Base-by-base conservation (phyloP, 2,329 filamentous ascomycete species). In the Pestalotiopsis sp. region DNA sequence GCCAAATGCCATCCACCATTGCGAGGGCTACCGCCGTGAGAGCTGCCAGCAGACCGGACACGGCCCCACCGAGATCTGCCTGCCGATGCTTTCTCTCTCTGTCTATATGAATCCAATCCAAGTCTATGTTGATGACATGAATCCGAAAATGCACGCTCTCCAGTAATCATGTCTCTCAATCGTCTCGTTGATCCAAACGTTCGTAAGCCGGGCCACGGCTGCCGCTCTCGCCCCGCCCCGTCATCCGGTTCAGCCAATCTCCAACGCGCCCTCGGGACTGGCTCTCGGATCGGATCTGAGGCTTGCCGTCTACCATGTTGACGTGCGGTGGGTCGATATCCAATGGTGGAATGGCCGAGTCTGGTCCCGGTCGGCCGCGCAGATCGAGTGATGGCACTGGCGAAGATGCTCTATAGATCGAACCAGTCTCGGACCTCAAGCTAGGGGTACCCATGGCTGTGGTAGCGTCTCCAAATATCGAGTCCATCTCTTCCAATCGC, bases 401-500 rank as follows among this genome's bases (percentile, higher is more conserved):
- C n/a, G 95, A 97, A 58, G 90, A 90, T 52, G 87, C 87, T 59
- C 91, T 89, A 80, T 97, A 90, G 12, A 97, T 85, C 2, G 94
- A 94, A n/a, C 93, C 93, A 9, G 91, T 90, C 81, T 98, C 94
- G 13, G 81, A 81, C 67, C 91, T 91, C 1, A 93, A 86, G 59
- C 90, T 89, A 1, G 95, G 95, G 0, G 95, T 97, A 56, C 85
- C 87, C 64, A 93, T 91, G 12, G 91, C 89, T 2, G 93, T 95
- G 31, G 93, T 96, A 45, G 95, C 93, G 80, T 99, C 96, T 72
- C 96, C 96, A 77, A 99, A 99, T 17, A 99, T 83, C 2, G 90
- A 88, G 78, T 97, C 93, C 96, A 99, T 99, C 74, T 99, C 96
- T 82, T 99, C 96, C 65, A 99, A 87, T 68, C 95, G 92, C 68